These are phyloP conservation scores for Madurella mycetomatis DNA, from an alignment of 2,329 filamentous ascomycete species.

Conservation along the genomic window DNA sequence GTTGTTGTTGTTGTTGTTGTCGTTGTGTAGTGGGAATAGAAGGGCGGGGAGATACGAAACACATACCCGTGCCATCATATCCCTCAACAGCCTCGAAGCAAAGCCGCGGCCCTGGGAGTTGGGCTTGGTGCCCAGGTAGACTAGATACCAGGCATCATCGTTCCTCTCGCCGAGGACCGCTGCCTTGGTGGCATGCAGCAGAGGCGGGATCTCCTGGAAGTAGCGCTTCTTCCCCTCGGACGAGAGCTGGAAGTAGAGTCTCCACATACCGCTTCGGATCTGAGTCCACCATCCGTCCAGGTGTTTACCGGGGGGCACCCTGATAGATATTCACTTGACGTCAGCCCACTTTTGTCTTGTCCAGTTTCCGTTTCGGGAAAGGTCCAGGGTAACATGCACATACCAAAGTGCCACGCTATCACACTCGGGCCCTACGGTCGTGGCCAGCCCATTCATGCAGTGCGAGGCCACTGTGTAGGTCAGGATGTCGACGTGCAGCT, in stretches of 20 bases:
- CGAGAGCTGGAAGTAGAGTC: constrained; percentile 69
- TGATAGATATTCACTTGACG: constrained; percentile 30
- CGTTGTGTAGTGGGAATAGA: too few relatives aligned
- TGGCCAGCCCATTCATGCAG: constrained; percentile 68
- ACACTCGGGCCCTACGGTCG: constrained; percentile 69
- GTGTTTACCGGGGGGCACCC: constrained; percentile 71
- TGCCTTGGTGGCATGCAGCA: constrained; percentile 68
- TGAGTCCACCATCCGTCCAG: constrained; percentile 70
- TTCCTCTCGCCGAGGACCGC: constrained; percentile 64
- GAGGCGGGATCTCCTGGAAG: constrained; percentile 71
- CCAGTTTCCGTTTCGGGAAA: too few relatives aligned
- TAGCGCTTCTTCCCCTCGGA: constrained; percentile 68
- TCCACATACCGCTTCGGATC: constrained; percentile 72
- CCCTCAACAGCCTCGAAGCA: constrained; percentile 64
- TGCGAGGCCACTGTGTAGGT: constrained; percentile 74
- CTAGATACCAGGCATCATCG: constrained; percentile 70
- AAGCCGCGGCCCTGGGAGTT: constrained; percentile 68
- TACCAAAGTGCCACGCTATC: constrained; percentile 78
- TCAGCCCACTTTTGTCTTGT: neutral
- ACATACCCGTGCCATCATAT: constrained; percentile 59
- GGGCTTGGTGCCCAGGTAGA: constrained; percentile 75
- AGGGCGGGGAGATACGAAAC: constrained; percentile 22
- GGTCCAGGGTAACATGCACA: constrained; percentile 28
- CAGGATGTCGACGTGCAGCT: constrained; percentile 71
- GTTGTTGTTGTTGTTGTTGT: too few relatives aligned